Evolutionary conservation across 495 filamentous ascomycete genomes (phyloP).

Genomic region (Tetracladium setigerum): DNA sequence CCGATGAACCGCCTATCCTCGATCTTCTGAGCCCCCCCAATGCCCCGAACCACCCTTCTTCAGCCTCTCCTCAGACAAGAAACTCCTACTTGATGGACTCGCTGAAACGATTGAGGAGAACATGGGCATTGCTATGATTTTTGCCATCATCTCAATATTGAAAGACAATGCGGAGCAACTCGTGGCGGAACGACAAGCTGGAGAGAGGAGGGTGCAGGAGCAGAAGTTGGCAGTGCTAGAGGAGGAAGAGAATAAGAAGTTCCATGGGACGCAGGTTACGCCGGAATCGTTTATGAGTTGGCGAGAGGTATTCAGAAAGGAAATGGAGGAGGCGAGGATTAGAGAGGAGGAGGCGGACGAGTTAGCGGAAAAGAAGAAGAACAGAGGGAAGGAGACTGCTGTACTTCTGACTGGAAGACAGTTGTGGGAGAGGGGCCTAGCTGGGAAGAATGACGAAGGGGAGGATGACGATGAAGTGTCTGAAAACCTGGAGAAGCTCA

Average conservation of each 20-base stretch:
- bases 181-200: constrained; percentile 58
- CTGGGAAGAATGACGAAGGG: constrained; percentile 65
- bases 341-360: constrained; percentile 61
- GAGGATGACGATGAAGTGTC: constrained; percentile 51
- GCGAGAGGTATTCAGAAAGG: constrained; percentile 68
- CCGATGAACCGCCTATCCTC: constrained; percentile 73
- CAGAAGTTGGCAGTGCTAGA: constrained; percentile 62
- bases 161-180: constrained; percentile 84
- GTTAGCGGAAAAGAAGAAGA: constrained; percentile 72
- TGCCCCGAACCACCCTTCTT: constrained; percentile 55
- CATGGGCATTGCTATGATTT: constrained; percentile 97
- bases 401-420: constrained; percentile 68
- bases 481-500: constrained; percentile 59
- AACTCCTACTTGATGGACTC: constrained; percentile 58
- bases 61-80: constrained; percentile 55
- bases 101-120: constrained; percentile 74
- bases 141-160: constrained; percentile 75
- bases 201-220: constrained; percentile 53
- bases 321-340: constrained; percentile 64
- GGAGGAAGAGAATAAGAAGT: constrained; percentile 91
- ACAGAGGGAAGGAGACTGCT: constrained; percentile 50
- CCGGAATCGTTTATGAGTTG: constrained; percentile 76
- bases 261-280: constrained; percentile 84
- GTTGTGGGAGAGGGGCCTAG: constrained; percentile 78
- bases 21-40: constrained; percentile 66